Conservation (phyloP, 768 basidiomycete genomes). For the Tubosaeta sp. region DNA sequence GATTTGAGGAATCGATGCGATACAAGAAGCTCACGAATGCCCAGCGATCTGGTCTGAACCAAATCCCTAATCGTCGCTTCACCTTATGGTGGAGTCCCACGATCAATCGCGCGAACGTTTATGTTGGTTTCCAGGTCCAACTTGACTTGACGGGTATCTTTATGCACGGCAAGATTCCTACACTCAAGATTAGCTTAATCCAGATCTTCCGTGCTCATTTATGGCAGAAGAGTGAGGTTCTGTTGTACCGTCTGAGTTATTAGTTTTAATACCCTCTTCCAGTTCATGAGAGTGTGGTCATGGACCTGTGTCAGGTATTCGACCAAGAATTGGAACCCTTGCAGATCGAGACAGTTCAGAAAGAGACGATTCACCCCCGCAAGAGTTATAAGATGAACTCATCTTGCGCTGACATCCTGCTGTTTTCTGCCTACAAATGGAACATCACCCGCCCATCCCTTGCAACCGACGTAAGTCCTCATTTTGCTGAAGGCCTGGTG, state of each 20-base stretch:
- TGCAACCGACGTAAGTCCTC: conserved; percentile 73
- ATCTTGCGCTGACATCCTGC: conserved; percentile 95
- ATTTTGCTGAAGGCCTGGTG: not conserved
- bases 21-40: conserved; percentile 98
- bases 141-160: conserved; percentile 97
- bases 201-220: conserved; percentile 99
- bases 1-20: conserved; percentile 94
- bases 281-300: conserved; percentile 91
- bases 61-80: conserved; percentile 98
- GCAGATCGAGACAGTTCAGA: conserved; percentile 98
- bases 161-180: conserved; percentile 98
- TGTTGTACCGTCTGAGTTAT: conserved; percentile 10
- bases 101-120: conserved; percentile 98
- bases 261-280: conserved; percentile 8
- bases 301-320: conserved; percentile 98
- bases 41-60: conserved; percentile 95
- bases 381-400: conserved; percentile 99
- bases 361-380: conserved; percentile 98
- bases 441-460: conserved; percentile 96
- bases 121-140: conserved; percentile 99
- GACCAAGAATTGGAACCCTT: conserved; percentile 98
- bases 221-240: conserved; percentile 94
- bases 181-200: conserved; percentile 97
- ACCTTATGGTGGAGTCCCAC: conserved; percentile 99
- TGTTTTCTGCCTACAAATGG: conserved; percentile 98